These are phyloP conservation scores for Pseudozyma sp. DNA, from an alignment of 1,284 basidiomycete species.

Conservation along the genomic window DNA sequence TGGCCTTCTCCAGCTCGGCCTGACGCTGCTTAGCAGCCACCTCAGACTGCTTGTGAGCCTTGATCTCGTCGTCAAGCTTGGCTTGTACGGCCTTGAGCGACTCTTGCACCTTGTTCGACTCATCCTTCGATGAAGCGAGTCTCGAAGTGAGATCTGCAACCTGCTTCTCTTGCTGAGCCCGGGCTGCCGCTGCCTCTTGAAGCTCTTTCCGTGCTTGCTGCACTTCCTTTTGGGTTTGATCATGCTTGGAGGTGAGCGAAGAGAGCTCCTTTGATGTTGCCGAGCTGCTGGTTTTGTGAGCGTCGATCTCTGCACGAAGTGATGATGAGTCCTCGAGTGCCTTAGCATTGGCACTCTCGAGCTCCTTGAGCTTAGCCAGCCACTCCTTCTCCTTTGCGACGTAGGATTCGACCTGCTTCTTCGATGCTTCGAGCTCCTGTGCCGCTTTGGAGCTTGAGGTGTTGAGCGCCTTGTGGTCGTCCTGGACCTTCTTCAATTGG, in stretches of 20 bases:
- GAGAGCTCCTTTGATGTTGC: slow-evolving; percentile 24
- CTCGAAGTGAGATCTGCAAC: slow-evolving; percentile 22
- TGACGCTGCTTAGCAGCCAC: slow-evolving; percentile 7
- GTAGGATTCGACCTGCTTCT: slow-evolving; percentile 22
- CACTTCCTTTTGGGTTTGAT: slow-evolving; percentile 20
- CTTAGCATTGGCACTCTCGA: slow-evolving; percentile 21
- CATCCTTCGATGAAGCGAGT: slow-evolving; percentile 14
- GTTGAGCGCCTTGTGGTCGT: slow-evolving; percentile 24
- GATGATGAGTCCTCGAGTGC: slow-evolving; percentile 19
- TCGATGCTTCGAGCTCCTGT: slow-evolving; percentile 27
- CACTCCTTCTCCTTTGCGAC: slow-evolving; percentile 25
- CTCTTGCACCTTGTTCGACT: slow-evolving; percentile 17
- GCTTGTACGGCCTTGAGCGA: slow-evolving; percentile 15
- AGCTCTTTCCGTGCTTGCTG: slow-evolving; percentile 21
- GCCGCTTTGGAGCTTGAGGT: slow-evolving; percentile 16
- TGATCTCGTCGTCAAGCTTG: slow-evolving; percentile 24
- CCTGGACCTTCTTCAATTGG: slow-evolving; percentile 19
- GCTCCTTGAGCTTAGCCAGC: slow-evolving; percentile 35
- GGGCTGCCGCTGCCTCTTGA: slow-evolving; percentile 9
- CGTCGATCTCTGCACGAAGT: slow-evolving; percentile 23
- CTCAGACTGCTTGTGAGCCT: slow-evolving; percentile 21
- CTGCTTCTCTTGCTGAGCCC: slow-evolving; percentile 18
- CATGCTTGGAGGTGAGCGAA: slow-evolving; percentile 21
- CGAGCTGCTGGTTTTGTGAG: slow-evolving; percentile 23
- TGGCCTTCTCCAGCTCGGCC: slow-evolving; percentile 17